A percentile compares a stretch with the other conserved stretches of the same genome.
Evolutionary conservation across 768 basidiomycete genomes (phyloP).

Genomic region (Rhodotorula babjevae): DNA sequence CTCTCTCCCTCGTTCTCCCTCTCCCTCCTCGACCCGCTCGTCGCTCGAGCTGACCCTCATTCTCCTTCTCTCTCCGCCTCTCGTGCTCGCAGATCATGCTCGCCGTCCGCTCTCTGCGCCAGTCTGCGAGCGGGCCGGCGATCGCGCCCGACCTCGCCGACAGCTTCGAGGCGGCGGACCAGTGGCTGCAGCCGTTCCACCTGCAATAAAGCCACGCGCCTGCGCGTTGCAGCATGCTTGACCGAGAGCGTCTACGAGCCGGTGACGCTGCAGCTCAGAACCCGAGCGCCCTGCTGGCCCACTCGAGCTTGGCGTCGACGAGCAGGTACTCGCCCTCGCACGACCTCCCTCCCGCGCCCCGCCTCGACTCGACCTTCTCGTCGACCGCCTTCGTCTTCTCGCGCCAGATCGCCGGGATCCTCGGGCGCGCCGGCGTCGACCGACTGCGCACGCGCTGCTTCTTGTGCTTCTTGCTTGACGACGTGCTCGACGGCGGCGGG

Average conservation of each 20-base stretch:
- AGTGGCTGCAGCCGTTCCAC: constrained; percentile 69
- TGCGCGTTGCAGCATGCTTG: neutral
- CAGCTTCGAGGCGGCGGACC: constrained; percentile 92
- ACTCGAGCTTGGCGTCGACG: neutral
- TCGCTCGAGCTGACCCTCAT: neutral
- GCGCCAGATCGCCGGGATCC: neutral
- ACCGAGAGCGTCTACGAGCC: neutral
- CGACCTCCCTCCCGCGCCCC: neutral
- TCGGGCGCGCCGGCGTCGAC: neutral
- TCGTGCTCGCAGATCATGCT: constrained; percentile 61
- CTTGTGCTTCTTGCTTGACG: neutral
- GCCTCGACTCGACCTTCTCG: neutral
- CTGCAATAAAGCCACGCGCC: constrained; percentile 9
- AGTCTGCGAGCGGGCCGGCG: constrained; percentile 58
- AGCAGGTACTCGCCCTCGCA: neutral
- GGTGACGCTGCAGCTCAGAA: neutral
- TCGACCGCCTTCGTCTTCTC: neutral
- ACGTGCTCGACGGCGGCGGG: too few relatives aligned
- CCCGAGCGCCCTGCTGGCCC: neutral
- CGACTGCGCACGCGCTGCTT: neutral
- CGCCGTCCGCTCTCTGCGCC: constrained; percentile 81
- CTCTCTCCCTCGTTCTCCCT: neutral
- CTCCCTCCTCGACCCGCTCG: too few relatives aligned
- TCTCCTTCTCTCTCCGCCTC: too few relatives aligned
- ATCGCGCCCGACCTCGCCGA: constrained; percentile 82